phyloP scores from a whole-genome alignment of 1,139 yeast species.

The Blastobotrys capitulatus region DNA sequence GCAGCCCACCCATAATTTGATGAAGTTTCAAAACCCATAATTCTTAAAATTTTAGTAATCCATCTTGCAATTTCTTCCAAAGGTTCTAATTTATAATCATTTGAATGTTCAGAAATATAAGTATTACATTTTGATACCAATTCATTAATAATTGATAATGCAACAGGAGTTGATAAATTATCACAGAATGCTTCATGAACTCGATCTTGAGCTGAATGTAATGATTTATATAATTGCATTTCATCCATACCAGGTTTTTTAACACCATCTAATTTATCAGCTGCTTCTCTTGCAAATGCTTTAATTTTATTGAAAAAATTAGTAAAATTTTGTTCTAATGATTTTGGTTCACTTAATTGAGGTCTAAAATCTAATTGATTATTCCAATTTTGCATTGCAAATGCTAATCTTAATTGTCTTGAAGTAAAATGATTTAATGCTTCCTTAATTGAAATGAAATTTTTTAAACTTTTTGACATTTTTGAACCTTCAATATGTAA shows the following conservation, averaged over 20 bases:
- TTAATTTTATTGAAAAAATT: slow-evolving; percentile 82
- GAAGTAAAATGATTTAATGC: slow-evolving; percentile 67
- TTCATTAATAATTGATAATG: slow-evolving; percentile 58
- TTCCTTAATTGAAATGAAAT: slow-evolving; percentile 90
- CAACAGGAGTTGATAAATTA: slow-evolving; percentile 75
- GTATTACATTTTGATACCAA: slow-evolving; percentile 66
- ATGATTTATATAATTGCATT: slow-evolving; percentile 47
- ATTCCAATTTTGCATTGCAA: slow-evolving; percentile 91
- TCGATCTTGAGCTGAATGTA: slow-evolving; percentile 50
- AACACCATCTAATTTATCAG: slow-evolving; percentile 42
- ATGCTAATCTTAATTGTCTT: slow-evolving; percentile 83
- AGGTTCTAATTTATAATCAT: slow-evolving; percentile 59
- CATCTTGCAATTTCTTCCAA: slow-evolving; percentile 59
- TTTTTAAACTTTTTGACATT: slow-evolving; percentile 92
- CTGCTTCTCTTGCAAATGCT: slow-evolving; percentile 60
- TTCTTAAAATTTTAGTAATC: slow-evolving; percentile 61
- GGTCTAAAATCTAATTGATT: slow-evolving; percentile 89
- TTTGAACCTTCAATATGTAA: slow-evolving; percentile 97
- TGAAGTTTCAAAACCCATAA: slow-evolving; percentile 73
- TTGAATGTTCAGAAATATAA: slow-evolving; percentile 53
- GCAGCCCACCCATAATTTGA: slow-evolving; percentile 80
- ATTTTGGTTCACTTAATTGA: slow-evolving; percentile 66
- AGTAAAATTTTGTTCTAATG: slow-evolving; percentile 65
- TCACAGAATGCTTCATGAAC: slow-evolving; percentile 83
- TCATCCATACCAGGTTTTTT: slow-evolving; percentile 51